A percentile compares a stretch with the other conserved stretches of the same genome.
These are phyloP conservation scores for Phyllosticta citriasiana DNA, from an alignment of 2,329 filamentous ascomycete genomes.

Conservation along the genomic window DNA sequence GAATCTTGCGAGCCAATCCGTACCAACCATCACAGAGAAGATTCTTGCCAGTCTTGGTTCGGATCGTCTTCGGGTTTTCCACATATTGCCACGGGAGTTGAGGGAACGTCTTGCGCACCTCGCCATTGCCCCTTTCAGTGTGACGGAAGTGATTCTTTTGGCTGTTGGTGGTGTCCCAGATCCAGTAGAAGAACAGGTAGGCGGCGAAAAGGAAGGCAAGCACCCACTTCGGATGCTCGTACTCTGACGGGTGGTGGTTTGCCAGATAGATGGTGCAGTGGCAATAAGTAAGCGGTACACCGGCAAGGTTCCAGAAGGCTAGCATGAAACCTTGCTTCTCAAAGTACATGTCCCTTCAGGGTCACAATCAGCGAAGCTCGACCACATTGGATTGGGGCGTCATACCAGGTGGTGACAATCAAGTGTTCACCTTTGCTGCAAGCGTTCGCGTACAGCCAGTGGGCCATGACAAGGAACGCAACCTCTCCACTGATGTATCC, in stretches of 20 bases:
- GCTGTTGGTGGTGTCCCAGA: constrained; percentile 86
- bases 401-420: constrained; percentile 72
- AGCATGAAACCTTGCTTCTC: constrained; percentile 98
- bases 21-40: constrained; percentile 85
- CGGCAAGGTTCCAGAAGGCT: constrained; percentile 94
- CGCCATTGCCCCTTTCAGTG: constrained; percentile 56
- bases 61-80: constrained; percentile 69
- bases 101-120: constrained; percentile 72
- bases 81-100: constrained; percentile 83
- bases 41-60: constrained; percentile 60
- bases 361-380: constrained; percentile 8
- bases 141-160: constrained; percentile 91
- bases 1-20: constrained; percentile 65
- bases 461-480: constrained; percentile 73
- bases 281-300: constrained; percentile 84
- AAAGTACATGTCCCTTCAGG: constrained; percentile 78
- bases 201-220: constrained; percentile 54
- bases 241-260: constrained; percentile 68
- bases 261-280: constrained; percentile 87
- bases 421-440: constrained; percentile 88
- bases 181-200: constrained; percentile 80
- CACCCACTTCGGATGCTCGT: constrained; percentile 63
- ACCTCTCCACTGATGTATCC: constrained; percentile 84
- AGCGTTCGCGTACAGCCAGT: constrained; percentile 86
- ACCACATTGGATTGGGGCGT: background rate